phyloP scores from a whole-genome alignment of 306 rosid genomes.

The Delonix regia region DNA sequence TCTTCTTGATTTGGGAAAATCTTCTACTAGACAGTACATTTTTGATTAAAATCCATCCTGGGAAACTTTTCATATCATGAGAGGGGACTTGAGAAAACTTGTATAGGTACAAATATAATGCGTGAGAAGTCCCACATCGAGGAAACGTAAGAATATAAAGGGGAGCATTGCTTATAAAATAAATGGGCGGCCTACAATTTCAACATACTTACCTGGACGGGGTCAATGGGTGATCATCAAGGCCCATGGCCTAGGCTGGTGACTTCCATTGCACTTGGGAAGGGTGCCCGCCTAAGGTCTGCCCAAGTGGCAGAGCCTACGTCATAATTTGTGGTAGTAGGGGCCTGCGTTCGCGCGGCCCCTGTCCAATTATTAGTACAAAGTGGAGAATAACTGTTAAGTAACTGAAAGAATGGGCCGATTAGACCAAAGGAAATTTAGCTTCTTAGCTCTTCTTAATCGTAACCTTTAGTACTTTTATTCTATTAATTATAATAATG shows the following conservation, averaged over 20 bases:
- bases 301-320: conserved; percentile 57
- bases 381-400: too few species aligned
- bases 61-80: neutral
- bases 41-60: neutral
- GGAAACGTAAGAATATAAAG: neutral
- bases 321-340: conserved; percentile 60
- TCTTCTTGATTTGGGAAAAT: neutral
- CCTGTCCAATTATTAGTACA: neutral
- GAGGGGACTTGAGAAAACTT: neutral
- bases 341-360: conserved; percentile 59
- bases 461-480: too few species aligned
- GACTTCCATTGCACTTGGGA: conserved; percentile 55
- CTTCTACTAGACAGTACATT: neutral
- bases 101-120: neutral
- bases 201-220: conserved; percentile 53
- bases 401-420: too few species aligned
- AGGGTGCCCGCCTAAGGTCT: conserved; percentile 60
- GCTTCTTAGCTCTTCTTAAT: too few species aligned
- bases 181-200: neutral
- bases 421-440: too few species aligned
- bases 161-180: neutral
- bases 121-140: neutral
- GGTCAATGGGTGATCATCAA: conserved; percentile 40
- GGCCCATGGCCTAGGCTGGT: conserved; percentile 47
- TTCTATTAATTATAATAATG: too few species aligned